Evolutionary conservation across 2,329 filamentous ascomycete genomes (phyloP), one percentile per base, ranked within the genome.

Genomic region (Chaetomium strumarium): DNA sequence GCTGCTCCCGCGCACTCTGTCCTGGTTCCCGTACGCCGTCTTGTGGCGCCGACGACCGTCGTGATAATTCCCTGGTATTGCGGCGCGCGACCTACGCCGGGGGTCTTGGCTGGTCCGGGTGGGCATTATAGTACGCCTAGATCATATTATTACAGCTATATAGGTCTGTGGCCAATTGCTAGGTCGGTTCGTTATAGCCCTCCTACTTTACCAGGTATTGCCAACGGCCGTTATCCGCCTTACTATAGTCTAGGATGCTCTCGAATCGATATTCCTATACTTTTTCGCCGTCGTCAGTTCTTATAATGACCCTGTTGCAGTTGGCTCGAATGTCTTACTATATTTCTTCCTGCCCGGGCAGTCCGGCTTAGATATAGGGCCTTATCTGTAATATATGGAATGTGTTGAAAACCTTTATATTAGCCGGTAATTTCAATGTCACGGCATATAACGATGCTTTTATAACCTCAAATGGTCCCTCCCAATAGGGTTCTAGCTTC

Each of bases 331-430:
- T 17, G 19, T 46, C 13, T 11, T 2, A 8, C 1, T 46, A 5
- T 0, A 17, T 20, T 7, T 34, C 1, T 4, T 46, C 30, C 9
- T 46, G 19, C 1, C 43, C 43, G 2, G 31, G 43, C 7, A 46
- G n/a, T 2, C 33, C 43, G 29, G 4, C 24, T 24, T 7, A 7
- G 24, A 24, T 7, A 7, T 46, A 46, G 16, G 29, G 44, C 2
- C 12, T 3, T 1, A 46, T 17, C 10, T n/a, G 14, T 11, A 13
- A 37, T 12, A 46, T 20, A 20, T 46, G 29, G 33, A 46, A 46
- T 13, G 34, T 46, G 37, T 46, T 46, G 37, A 37, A 46, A 17
- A 46, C 37, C 31, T 46, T 24, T 37, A 46, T 46, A n/a, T 46
- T 46, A 2, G 14, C 17, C 16, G 12, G 44, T 3, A 46, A 19